These are phyloP conservation scores for Sclerotiophoma versabilis DNA, from an alignment of 2,329 filamentous ascomycete species.

Conservation along the genomic window DNA sequence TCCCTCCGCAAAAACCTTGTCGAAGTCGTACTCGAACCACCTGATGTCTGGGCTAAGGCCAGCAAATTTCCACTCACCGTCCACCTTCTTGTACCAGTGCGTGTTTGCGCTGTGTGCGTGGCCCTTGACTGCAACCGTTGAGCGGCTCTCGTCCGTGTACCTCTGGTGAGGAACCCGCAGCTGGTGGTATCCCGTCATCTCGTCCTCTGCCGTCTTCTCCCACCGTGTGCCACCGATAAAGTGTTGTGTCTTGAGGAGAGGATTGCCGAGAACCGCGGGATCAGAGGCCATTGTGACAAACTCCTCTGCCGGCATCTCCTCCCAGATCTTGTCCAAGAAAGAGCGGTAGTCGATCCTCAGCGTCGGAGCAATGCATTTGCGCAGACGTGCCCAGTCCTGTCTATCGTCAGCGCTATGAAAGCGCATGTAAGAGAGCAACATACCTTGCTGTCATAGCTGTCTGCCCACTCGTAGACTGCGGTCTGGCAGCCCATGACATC, in stretches of 20 bases:
- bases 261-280: conserved; percentile 61
- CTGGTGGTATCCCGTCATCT: conserved; percentile 63
- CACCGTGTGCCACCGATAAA: conserved; percentile 62
- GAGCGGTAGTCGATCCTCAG: conserved; percentile 72
- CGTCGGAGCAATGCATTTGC: conserved; percentile 68
- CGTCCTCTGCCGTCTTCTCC: conserved; percentile 57
- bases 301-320: conserved; percentile 62
- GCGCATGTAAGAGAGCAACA: neutral
- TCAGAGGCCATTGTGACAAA: conserved; percentile 62
- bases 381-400: conserved; percentile 65
- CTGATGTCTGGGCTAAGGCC: conserved; percentile 61
- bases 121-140: conserved; percentile 61
- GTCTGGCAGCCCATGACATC: conserved; percentile 60
- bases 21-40: conserved; percentile 64
- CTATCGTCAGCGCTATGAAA: neutral
- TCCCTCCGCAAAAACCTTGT: conserved; percentile 61
- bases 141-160: conserved; percentile 58
- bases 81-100: conserved; percentile 64
- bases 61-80: conserved; percentile 66
- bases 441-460: conserved; percentile 69
- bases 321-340: conserved; percentile 63
- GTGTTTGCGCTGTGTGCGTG: conserved; percentile 63
- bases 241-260: conserved; percentile 63
- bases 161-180: conserved; percentile 65
- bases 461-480: conserved; percentile 67